These are phyloP conservation scores for Alectoria sarmentosa DNA, from an alignment of 495 filamentous ascomycete genomes.

Conservation along the genomic window DNA sequence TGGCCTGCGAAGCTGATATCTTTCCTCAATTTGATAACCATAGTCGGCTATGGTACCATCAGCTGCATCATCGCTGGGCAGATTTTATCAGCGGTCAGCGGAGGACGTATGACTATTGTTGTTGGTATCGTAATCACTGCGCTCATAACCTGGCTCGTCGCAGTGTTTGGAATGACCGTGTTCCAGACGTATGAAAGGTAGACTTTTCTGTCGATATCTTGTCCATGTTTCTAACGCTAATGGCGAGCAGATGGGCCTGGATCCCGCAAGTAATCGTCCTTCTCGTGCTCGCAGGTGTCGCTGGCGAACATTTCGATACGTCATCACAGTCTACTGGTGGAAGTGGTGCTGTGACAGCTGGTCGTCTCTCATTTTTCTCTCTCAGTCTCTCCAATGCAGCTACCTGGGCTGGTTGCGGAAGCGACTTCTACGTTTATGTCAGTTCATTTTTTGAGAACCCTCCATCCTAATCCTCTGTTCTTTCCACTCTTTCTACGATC, in stretches of 20 bases:
- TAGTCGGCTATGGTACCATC: constrained; percentile 61
- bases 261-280: constrained; percentile 59
- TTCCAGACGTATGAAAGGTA: constrained; percentile 67
- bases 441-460: neutral
- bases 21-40: constrained; percentile 60
- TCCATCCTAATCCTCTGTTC: neutral
- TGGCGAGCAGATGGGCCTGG: constrained; percentile 51
- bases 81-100: constrained; percentile 51
- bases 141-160: constrained; percentile 54
- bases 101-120: constrained; percentile 51
- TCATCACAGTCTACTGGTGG: constrained; percentile 35
- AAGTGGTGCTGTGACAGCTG: constrained; percentile 41
- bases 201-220: neutral
- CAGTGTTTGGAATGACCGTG: constrained; percentile 65
- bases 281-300: constrained; percentile 59
- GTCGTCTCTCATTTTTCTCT: constrained; percentile 59
- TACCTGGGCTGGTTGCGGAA: constrained; percentile 45
- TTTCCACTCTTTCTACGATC: neutral
- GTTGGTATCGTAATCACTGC: constrained; percentile 65
- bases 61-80: constrained; percentile 48
- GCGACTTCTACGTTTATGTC: constrained; percentile 51
- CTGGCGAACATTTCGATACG: constrained; percentile 59
- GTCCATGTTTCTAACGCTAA: constrained; percentile 19
- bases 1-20: constrained; percentile 65
- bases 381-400: constrained; percentile 50